These are phyloP conservation scores for Chaetoceros muelleri DNA, from an alignment of 108 stramenopile species.

Conservation along the genomic window DNA sequence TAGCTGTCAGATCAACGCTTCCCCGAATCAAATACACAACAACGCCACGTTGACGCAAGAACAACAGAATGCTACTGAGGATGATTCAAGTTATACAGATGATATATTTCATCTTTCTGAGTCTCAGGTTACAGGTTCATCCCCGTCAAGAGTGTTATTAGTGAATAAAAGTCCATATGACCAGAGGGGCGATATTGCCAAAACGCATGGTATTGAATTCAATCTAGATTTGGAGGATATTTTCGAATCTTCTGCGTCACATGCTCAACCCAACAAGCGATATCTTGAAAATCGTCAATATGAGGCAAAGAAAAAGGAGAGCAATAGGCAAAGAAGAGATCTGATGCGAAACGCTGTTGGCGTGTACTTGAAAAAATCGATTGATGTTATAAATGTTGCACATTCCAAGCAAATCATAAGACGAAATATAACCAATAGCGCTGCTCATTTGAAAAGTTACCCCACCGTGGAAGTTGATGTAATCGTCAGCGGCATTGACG, in stretches of 20 bases:
- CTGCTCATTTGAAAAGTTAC: slow-evolving; percentile 1
- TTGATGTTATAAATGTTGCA: slow-evolving; percentile 54
- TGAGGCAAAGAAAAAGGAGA: slow-evolving; percentile 9
- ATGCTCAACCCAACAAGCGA: no score
- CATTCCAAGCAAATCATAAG: slow-evolving; percentile 43
- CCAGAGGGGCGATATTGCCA: no score
- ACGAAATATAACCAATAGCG: neutral
- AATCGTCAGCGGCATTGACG: no score
- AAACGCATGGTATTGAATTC: no score
- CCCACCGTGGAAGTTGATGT: slow-evolving; percentile 12
- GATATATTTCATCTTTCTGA: neutral
- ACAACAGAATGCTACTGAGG: neutral
- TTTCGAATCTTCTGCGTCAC: no score
- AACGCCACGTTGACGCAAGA: neutral
- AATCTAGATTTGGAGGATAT: no score
- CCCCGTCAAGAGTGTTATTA: slow-evolving; percentile 2
- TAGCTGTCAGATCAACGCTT: neutral
- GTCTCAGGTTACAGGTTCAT: neutral
- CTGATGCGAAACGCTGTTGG: slow-evolving; percentile 31
- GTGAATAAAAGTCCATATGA: neutral
- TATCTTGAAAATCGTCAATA: no score
- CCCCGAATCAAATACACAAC: neutral
- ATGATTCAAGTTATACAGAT: neutral
- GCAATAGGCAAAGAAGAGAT: neutral
- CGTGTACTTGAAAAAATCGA: slow-evolving; percentile 19